Conservation (phyloP, 148 eudicot species). For the Mesembryanthemum crystallinum region DNA sequence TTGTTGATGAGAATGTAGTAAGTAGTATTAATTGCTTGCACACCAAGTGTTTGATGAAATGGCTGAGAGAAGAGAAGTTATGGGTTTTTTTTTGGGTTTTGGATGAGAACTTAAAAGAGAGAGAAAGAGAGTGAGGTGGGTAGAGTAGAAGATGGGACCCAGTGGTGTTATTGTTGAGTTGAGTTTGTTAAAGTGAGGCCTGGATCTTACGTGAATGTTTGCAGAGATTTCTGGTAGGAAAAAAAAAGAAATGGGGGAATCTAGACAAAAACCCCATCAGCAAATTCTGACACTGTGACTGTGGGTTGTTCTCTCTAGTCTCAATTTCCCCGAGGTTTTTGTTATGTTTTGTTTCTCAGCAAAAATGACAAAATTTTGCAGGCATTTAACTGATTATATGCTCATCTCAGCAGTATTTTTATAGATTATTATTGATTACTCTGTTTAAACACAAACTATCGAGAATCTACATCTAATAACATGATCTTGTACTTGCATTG, state of each 20-base stretch:
- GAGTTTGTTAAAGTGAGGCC: not conserved
- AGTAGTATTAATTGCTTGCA: not conserved
- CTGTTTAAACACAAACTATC: no score
- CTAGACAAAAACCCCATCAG: not conserved
- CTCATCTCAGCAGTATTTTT: not conserved
- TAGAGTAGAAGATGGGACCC: not conserved
- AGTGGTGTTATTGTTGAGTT: not conserved
- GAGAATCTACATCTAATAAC: no score
- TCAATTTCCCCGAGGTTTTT: not conserved
- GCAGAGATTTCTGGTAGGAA: constrained; percentile 13
- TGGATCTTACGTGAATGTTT: constrained; percentile 22
- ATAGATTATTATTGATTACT: no score
- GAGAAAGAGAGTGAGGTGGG: not conserved
- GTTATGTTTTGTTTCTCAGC: not conserved
- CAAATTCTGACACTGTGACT: not conserved
- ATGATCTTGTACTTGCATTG: no score
- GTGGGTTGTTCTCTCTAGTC: no score
- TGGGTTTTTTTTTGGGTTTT: not conserved
- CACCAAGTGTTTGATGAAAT: not conserved
- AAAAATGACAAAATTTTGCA: not conserved
- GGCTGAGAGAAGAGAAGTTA: not conserved
- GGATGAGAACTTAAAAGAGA: not conserved
- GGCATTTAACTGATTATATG: constrained; percentile 2
- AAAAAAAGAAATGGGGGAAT: not conserved
- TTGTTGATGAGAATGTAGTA: not conserved